Evolutionary conservation across 139 green algal species (phyloP).

Genomic region (Chlorella sp.): DNA sequence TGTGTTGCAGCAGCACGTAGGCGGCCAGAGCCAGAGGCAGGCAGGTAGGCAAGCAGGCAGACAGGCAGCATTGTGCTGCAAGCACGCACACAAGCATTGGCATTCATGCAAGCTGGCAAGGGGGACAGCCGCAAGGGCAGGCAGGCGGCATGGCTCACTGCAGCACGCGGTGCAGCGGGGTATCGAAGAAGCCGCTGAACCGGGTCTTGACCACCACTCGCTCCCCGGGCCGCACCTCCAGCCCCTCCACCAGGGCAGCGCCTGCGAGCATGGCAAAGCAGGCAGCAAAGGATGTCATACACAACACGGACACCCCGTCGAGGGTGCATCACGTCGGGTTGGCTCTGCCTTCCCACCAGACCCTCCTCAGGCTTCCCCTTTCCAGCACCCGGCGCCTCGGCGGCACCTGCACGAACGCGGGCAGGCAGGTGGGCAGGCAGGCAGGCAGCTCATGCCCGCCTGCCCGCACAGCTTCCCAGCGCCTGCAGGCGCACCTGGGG

Average conservation of each 20-base stretch:
- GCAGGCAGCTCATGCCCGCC: not conserved
- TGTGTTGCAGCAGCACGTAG: too few relatives aligned
- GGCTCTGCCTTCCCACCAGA: too few relatives aligned
- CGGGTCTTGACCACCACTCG: slow-evolving; percentile 71
- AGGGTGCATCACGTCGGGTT: too few relatives aligned
- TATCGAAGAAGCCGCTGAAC: slow-evolving; percentile 73
- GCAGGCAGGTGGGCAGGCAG: not conserved
- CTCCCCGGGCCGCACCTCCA: slow-evolving; percentile 51
- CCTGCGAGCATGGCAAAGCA: slow-evolving; percentile 28
- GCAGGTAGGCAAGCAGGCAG: not conserved
- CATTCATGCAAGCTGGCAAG: too few relatives aligned
- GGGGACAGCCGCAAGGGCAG: too few relatives aligned
- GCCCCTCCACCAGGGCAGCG: slow-evolving; percentile 51
- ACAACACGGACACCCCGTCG: too few relatives aligned
- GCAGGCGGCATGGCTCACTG: slow-evolving; percentile 23
- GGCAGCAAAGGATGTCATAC: not conserved
- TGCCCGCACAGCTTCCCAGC: not conserved
- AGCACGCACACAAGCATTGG: not conserved
- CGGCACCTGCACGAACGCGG: not conserved
- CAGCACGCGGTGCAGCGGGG: slow-evolving; percentile 71
- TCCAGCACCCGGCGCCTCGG: not conserved
- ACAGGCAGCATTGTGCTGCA: not conserved
- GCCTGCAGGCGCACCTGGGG: not conserved
- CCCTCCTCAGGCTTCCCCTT: not conserved
- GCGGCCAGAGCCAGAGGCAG: too few relatives aligned